Conservation (phyloP, 73 alveolate species). For the Paramecium sexaurelia region DNA sequence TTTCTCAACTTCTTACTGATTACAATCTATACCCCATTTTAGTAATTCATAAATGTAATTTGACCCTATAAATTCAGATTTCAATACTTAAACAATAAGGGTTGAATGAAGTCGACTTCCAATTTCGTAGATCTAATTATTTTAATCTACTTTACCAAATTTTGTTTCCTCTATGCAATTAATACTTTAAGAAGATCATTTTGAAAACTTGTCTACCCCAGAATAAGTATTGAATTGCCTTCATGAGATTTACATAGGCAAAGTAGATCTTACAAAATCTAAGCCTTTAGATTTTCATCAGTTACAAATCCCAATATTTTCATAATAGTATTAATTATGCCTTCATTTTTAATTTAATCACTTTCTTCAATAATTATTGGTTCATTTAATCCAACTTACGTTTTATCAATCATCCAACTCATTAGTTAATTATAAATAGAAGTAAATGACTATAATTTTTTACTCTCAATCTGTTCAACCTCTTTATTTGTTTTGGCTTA, state of each 20-base stretch:
- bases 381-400: neutral
- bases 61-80: constrained; percentile 3
- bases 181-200: constrained; percentile 8
- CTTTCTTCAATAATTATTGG: constrained; percentile 11
- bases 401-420: constrained; percentile 34
- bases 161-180: neutral
- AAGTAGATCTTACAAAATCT: constrained; percentile 26
- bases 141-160: neutral
- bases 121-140: constrained; percentile 10
- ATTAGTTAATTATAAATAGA: neutral
- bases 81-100: neutral
- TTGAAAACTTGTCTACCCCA: neutral
- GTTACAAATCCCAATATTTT: neutral
- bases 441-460: neutral
- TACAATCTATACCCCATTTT: neutral
- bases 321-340: neutral
- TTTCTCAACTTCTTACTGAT: neutral
- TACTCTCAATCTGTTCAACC: neutral
- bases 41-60: neutral
- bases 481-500: neutral
- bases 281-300: constrained; percentile 14
- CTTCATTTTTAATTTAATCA: constrained; percentile 22
- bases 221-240: constrained; percentile 3
- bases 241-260: constrained; percentile 26
- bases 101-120: neutral